Conservation (phyloP, 768 basidiomycete genomes). For the Amyloporia xantha region DNA sequence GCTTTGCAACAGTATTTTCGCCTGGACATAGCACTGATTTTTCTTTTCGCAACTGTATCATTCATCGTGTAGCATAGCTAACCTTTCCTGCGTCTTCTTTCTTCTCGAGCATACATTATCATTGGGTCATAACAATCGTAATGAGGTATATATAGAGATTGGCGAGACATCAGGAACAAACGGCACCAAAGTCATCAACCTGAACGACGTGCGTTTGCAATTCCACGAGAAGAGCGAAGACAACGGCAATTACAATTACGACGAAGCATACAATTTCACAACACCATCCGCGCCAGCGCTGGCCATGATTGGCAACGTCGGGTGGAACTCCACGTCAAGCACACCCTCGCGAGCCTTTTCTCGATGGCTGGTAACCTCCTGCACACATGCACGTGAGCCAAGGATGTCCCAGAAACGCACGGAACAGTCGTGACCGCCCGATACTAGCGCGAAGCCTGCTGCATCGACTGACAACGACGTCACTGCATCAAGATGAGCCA, state of each 20-base stretch:
- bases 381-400: constrained; percentile 71
- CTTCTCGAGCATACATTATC: constrained; percentile 11
- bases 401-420: constrained; percentile 93
- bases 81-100: no score
- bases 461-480: constrained; percentile 88
- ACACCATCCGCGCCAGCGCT: constrained; percentile 96
- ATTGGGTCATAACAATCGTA: constrained; percentile 20
- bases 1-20: no score
- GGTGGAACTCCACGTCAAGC: constrained; percentile 80
- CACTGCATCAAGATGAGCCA: constrained; percentile 87
- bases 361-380: constrained; percentile 86
- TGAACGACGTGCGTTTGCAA: neutral
- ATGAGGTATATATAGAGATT: constrained; percentile 20
- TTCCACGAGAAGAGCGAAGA: neutral
- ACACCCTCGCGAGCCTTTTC: constrained; percentile 90
- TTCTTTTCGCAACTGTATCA: neutral
- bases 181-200: neutral
- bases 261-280: constrained; percentile 85
- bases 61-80: neutral
- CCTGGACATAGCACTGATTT: no score
- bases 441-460: constrained; percentile 80
- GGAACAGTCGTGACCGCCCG: constrained; percentile 91
- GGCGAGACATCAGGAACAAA: neutral
- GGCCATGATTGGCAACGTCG: constrained; percentile 78
- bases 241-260: constrained; percentile 35